These are phyloP conservation scores for Sporothrix sp. DNA, from an alignment of 2,329 filamentous ascomycete genomes.

Conservation along the genomic window DNA sequence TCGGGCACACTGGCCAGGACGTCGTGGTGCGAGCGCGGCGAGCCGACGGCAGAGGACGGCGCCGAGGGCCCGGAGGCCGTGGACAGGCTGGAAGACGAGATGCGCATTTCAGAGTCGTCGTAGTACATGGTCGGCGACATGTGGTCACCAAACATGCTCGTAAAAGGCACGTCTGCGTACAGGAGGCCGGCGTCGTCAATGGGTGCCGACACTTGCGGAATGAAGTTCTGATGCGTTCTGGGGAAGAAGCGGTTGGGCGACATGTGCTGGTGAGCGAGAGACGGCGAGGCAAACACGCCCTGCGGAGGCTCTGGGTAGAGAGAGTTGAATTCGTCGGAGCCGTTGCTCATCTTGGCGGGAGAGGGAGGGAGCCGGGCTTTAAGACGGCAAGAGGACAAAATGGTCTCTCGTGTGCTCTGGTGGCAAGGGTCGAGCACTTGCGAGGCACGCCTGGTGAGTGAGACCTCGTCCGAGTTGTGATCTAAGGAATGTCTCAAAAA, in stretches of 20 bases:
- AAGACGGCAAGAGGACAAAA: not conserved
- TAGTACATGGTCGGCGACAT: slow-evolving; percentile 40
- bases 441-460: not conserved
- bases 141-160: slow-evolving; percentile 36
- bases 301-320: slow-evolving; percentile 20
- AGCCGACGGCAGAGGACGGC: slow-evolving; percentile 57
- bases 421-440: not conserved
- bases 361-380: not conserved
- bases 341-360: slow-evolving; percentile 15
- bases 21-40: slow-evolving; percentile 53
- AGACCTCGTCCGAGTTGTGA: not conserved
- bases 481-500: slow-evolving; percentile 4
- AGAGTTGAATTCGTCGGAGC: slow-evolving; percentile 17
- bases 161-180: slow-evolving; percentile 35
- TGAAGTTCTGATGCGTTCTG: slow-evolving; percentile 11
- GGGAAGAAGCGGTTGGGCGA: slow-evolving; percentile 17
- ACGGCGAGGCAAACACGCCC: slow-evolving; percentile 14
- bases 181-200: slow-evolving; percentile 35
- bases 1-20: slow-evolving; percentile 48
- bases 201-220: slow-evolving; percentile 30
- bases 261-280: slow-evolving; percentile 15
- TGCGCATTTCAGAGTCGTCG: slow-evolving; percentile 41
- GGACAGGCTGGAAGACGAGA: slow-evolving; percentile 49
- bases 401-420: too few relatives aligned
- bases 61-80: slow-evolving; percentile 53